Base-by-base conservation (phyloP, 2,329 filamentous ascomycete genomes). In the Epichloe glyceriae region DNA sequence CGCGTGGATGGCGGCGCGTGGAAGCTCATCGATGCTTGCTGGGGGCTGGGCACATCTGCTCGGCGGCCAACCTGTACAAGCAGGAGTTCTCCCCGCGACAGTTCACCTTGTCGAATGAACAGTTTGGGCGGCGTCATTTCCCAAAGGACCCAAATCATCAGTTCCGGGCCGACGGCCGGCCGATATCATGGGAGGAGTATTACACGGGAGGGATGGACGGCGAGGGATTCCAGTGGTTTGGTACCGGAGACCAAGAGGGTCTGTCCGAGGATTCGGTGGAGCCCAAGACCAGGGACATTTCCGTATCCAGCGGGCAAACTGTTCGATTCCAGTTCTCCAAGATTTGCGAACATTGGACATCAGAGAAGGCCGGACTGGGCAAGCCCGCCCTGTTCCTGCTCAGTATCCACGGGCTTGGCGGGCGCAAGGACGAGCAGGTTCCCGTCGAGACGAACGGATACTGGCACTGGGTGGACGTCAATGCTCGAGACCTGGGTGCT, bases 11-110 rank as follows among this genome's bases (percentile, higher is more conserved):
- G 82, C 26, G 88, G 87, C 2, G 79, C 82, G 56, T 97, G 91
- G 91, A 95, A 96, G 67, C 76, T 97, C 1, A 70, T 97, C 46
- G 93, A 98, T 61, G 69, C 85, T 0, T 97, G 91, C 63, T 98
- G 93, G 93, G 93, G 93, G 88, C 91, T 0, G 91, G 91, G 2
- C 73, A 79, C 54, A 67, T 95, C 8, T 67, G 73, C 42, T 72
- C 61, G 19, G 56, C 50, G 47, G 73, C 71, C 15, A 67, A 75
- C 51, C 66, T 72, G 1, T 96, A 89, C 68, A 76, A 76, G 42
- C 77, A 84, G 58, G 63, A 71, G 3, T 95, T 96, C 64, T 75
- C 72, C 1, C 79, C 88, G 0, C 66, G 73, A 7, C 67, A 78
- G 55, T 85, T 85, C 58, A 77, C 69, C 3, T 66, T 70, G 53